Evolutionary conservation across 306 rosid species (phyloP).

Genomic region (Arachis stenosperma): DNA sequence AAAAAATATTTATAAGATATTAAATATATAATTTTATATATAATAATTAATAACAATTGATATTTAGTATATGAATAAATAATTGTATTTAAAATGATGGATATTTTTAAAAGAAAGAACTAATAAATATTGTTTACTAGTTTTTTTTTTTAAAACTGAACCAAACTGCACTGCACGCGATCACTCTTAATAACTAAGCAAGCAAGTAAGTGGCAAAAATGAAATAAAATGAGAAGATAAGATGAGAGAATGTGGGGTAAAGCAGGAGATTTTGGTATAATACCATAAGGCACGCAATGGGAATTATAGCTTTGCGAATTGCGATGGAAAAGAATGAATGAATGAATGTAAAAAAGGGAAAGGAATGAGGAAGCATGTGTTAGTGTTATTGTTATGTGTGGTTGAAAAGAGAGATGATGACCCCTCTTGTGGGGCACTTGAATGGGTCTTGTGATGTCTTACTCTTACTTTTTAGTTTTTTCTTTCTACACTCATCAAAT

Average conservation of each 20-base stretch:
- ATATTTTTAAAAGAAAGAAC: no score
- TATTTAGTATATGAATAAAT: no score
- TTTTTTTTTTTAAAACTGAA: no score
- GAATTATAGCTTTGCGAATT: conserved; percentile 24
- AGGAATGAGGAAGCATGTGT: neutral
- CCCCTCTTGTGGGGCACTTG: conserved; percentile 22
- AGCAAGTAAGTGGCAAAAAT: neutral
- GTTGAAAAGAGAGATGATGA: conserved; percentile 31
- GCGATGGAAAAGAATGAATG: conserved; percentile 22
- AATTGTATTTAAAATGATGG: no score
- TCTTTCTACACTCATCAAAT: conserved; percentile 3
- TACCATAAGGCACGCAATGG: neutral
- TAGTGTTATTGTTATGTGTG: conserved; percentile 9
- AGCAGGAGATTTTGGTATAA: neutral
- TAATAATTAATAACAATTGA: no score
- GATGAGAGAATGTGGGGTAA: neutral
- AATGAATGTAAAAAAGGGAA: neutral
- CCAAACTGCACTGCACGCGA: no score
- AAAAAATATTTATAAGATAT: no score
- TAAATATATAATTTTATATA: no score
- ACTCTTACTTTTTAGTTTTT: neutral
- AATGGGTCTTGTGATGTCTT: neutral
- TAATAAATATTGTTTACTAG: no score
- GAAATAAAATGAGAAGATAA: neutral
- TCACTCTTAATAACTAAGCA: no score